A percentile compares a stretch with the other conserved stretches of the same genome.
phyloP scores from a whole-genome alignment of 352 stramenopile species.

The Pythium monospermum region DNA sequence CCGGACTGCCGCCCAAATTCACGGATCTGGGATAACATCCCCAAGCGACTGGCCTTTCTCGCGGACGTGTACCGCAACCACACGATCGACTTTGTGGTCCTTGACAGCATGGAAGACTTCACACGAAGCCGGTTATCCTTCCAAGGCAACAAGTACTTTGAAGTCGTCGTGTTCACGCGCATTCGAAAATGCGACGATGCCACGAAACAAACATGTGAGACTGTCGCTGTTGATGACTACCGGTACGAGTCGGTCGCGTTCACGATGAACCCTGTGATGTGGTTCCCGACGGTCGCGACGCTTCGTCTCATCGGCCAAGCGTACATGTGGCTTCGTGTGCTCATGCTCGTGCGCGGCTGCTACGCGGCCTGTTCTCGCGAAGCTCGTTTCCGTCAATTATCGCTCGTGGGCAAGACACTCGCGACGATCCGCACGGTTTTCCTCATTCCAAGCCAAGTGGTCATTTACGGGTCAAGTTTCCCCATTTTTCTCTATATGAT shows the following conservation, averaged over 20 bases:
- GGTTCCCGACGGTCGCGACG: conserved; percentile 24
- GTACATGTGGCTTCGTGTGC: conserved; percentile 28
- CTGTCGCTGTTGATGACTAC: conserved; percentile 38
- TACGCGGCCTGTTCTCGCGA: conserved; percentile 11
- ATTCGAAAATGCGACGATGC: conserved; percentile 6
- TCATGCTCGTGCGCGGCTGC: conserved; percentile 25
- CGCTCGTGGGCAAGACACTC: not conserved
- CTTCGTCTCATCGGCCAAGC: conserved; percentile 26
- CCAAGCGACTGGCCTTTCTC: not conserved
- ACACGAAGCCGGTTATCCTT: not conserved
- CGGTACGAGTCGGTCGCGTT: conserved; percentile 32
- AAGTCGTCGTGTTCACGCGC: conserved; percentile 3
- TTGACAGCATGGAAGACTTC: conserved; percentile 7
- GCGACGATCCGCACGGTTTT: conserved; percentile 25
- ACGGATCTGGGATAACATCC: conserved; percentile 3
- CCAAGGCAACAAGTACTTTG: conserved; percentile 1
- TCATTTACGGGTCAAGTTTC: conserved; percentile 37
- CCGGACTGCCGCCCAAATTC: not conserved
- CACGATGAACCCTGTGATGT: conserved; percentile 22
- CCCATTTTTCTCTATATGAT: conserved; percentile 35
- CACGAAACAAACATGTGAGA: conserved; percentile 16
- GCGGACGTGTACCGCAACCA: not conserved
- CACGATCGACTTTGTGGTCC: conserved; percentile 2
- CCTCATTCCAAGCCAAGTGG: conserved; percentile 33
- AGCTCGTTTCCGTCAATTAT: conserved; percentile 10